phyloP scores from a whole-genome alignment of 805 yeast genomes.

The Saccharomyces eubayanus region DNA sequence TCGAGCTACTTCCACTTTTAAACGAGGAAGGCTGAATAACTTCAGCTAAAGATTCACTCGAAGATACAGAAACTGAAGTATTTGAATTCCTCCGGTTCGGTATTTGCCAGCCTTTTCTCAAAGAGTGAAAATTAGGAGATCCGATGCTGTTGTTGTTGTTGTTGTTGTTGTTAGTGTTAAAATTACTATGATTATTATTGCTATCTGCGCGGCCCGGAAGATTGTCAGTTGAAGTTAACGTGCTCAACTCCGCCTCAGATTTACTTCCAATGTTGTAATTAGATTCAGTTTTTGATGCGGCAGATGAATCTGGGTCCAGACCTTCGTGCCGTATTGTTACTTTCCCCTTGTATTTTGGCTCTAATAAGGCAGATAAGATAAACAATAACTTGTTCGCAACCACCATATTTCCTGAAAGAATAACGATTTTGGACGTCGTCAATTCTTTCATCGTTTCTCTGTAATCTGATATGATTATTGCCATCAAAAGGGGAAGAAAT shows the following conservation, averaged over 20 bases:
- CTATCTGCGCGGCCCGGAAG: neutral
- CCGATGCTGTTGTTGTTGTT: slow-evolving; percentile 13
- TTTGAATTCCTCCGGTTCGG: slow-evolving; percentile 27
- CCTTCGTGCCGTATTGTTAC: neutral
- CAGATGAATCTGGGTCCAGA: neutral
- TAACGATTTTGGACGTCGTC: slow-evolving; percentile 41
- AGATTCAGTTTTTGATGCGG: neutral
- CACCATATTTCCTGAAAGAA: slow-evolving; percentile 52
- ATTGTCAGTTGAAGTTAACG: neutral
- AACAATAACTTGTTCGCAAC: slow-evolving; percentile 53
- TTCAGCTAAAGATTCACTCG: slow-evolving; percentile 24
- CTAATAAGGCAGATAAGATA: slow-evolving; percentile 43
- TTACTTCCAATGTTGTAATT: neutral
- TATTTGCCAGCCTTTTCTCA: slow-evolving; percentile 35
- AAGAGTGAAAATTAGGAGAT: slow-evolving; percentile 16
- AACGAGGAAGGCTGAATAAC: slow-evolving; percentile 31
- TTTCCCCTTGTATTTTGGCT: slow-evolving; percentile 26
- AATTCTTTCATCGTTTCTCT: slow-evolving; percentile 14
- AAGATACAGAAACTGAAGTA: slow-evolving; percentile 27
- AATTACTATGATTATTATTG: neutral
- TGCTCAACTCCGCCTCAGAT: neutral
- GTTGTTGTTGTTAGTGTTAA: neutral
- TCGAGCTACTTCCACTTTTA: slow-evolving; percentile 31
- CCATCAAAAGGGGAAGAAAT: slow-evolving; percentile 24
- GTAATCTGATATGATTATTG: slow-evolving; percentile 23